Percentiles rank a stretch among this genome's conserved stretches.
Evolutionary conservation across 139 green algal species (phyloP).

Genomic region (Chlorella vulgaris): DNA sequence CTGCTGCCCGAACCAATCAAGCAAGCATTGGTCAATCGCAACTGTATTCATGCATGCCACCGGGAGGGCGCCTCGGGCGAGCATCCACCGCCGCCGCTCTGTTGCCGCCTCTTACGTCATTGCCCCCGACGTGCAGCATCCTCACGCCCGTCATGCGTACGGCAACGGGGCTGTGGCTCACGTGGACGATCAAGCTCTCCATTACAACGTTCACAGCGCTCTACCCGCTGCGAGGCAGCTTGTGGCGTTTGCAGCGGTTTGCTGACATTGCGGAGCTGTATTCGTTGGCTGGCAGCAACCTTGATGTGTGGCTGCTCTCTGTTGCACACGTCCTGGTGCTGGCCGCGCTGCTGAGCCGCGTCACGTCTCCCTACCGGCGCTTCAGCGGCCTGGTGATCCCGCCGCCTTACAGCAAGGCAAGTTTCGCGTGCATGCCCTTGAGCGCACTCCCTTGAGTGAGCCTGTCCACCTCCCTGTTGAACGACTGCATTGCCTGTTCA

Average conservation of each 20-base stretch:
- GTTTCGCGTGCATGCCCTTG: neutral
- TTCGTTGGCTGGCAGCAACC: slow-evolving; percentile 48
- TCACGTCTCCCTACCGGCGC: neutral
- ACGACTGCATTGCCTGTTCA: too few relatives aligned
- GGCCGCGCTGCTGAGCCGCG: slow-evolving; percentile 24
- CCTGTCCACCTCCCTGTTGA: neutral
- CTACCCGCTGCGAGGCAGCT: slow-evolving; percentile 14
- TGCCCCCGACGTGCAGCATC: too few relatives aligned
- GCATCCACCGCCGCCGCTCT: too few relatives aligned
- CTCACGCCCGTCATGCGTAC: slow-evolving; percentile 8
- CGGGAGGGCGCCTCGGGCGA: too few relatives aligned
- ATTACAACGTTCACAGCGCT: slow-evolving; percentile 1
- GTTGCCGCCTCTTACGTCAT: too few relatives aligned
- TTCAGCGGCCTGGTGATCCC: slow-evolving; percentile 13
- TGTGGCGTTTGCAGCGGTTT: slow-evolving; percentile 1
- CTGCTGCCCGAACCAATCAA: too few relatives aligned
- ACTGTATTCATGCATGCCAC: too few relatives aligned
- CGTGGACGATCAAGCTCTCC: slow-evolving; percentile 10
- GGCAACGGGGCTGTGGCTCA: neutral
- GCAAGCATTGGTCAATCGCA: too few relatives aligned
- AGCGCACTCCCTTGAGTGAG: neutral
- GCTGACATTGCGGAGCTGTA: slow-evolving; percentile 13
- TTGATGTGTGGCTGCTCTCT: slow-evolving; percentile 60
- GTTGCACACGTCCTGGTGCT: slow-evolving; percentile 22
- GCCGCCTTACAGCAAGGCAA: slow-evolving; percentile 1